Percentiles rank a stretch among this genome's conserved stretches.
These are phyloP conservation scores for Didymella keratinophila DNA, from an alignment of 2,329 filamentous ascomycete species.

Conservation along the genomic window DNA sequence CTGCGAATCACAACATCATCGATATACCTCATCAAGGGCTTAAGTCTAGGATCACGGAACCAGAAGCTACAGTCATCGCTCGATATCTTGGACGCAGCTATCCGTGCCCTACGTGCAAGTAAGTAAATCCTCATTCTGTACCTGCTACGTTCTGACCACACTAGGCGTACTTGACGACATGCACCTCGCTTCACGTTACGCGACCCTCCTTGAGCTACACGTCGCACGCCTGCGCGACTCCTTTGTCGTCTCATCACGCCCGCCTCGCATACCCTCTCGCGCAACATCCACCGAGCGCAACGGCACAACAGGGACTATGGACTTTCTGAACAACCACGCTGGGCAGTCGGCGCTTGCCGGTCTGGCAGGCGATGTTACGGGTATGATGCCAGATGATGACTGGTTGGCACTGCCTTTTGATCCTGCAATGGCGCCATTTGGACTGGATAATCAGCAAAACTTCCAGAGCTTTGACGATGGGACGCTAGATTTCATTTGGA, in stretches of 20 bases:
- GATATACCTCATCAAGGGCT: slow-evolving; percentile 62
- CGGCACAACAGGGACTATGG: slow-evolving; percentile 42
- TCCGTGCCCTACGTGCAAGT: slow-evolving; percentile 57
- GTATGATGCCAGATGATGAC: slow-evolving; percentile 49
- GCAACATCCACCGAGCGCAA: slow-evolving; percentile 42
- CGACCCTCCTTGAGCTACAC: slow-evolving; percentile 56
- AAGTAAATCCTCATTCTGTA: slow-evolving; percentile 2
- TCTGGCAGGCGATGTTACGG: slow-evolving; percentile 45
- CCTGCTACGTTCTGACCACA: slow-evolving; percentile 10
- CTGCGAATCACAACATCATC: slow-evolving; percentile 63
- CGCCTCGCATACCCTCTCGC: slow-evolving; percentile 46
- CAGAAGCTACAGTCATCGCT: slow-evolving; percentile 59
- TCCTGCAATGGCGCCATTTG: slow-evolving; percentile 51
- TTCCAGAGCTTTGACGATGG: slow-evolving; percentile 51
- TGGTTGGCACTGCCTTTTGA: slow-evolving; percentile 52
- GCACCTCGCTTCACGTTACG: slow-evolving; percentile 61
- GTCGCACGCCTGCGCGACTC: slow-evolving; percentile 49
- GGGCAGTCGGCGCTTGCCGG: slow-evolving; percentile 47
- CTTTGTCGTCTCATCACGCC: slow-evolving; percentile 49
- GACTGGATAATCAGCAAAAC: slow-evolving; percentile 43
- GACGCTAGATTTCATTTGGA: slow-evolving; percentile 52
- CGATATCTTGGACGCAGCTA: slow-evolving; percentile 58
- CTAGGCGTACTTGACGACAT: slow-evolving; percentile 59
- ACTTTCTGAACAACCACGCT: slow-evolving; percentile 48
- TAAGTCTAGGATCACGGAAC: slow-evolving; percentile 60